Evolutionary conservation across 345 rosid genomes (phyloP), one percentile per base, ranked within the genome.

Genomic region (Geranium rotundifolium): DNA sequence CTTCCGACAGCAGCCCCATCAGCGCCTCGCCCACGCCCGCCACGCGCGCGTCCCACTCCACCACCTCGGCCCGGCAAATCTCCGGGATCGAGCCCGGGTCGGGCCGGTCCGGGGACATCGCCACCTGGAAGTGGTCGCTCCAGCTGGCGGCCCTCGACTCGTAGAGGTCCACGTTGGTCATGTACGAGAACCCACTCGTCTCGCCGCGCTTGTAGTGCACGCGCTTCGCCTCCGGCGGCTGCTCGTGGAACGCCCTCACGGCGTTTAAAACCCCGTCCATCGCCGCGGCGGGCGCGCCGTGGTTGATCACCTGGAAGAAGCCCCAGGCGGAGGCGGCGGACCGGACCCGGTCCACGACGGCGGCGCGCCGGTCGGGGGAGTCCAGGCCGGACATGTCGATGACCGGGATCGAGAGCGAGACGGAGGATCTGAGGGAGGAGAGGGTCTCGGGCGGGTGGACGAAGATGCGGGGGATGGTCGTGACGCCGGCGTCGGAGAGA

Each of bases 261-360:
- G 73, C 67, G 16, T 29, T 12, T 0, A 75, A 17, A 0, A 65
- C 62, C 1, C 37, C 57, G 0, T 72, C 54, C 14, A 76, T 63
- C 4, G 18, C 64, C 4, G 69, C 49, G 1, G 17, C 3, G 3
- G 72, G 20, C 4, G 70, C 41, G 7, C 75, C 77, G 2, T 76
- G 77, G 63, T 76, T 76, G 69, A 73, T 57, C 57, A 70, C 67
- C 52, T n/a, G n/a, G n/a, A n/a, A n/a, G n/a, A n/a, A n/a, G n/a
- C n/a, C n/a, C n/a, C n/a, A n/a, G n/a, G n/a, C 73, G 80, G 54
- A 73, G 70, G 72, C 69, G 73, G 13, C 77, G 70, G 75, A n/a
- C 27, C 57, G 59, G 10, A 69, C 52, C 64, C 57, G 69, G 18
- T 30, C 10, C 0, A 76, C 56, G 60, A 73, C 54, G 14, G 23